phyloP scores from a whole-genome alignment of 2,329 filamentous ascomycete genomes.

The Coniochaeta sp. region DNA sequence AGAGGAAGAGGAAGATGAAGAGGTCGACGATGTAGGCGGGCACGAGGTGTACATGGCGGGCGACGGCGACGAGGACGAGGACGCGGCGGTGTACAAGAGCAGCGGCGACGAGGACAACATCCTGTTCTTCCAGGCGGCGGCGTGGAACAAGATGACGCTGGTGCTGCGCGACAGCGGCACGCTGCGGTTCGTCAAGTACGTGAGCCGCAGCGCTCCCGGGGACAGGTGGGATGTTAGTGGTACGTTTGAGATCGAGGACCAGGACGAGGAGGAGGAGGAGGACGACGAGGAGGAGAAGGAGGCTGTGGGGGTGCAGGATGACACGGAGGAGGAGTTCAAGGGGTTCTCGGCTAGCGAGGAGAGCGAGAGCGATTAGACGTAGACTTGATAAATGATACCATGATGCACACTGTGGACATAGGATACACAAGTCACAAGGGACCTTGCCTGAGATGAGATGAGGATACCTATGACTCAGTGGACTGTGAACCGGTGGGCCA shows the following conservation, averaged over 20 bases:
- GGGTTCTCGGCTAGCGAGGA: slow-evolving; percentile 43
- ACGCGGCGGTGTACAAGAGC: slow-evolving; percentile 80
- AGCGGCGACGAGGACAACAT: slow-evolving; percentile 68
- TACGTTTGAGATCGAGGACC: slow-evolving; percentile 63
- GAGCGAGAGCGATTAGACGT: slow-evolving; percentile 21
- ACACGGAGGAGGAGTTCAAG: slow-evolving; percentile 47
- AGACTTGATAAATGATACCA: too few relatives aligned
- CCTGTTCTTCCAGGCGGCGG: slow-evolving; percentile 53
- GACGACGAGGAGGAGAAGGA: too few relatives aligned
- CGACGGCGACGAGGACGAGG: slow-evolving; percentile 60
- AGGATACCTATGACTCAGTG: background rate
- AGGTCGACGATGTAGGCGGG: slow-evolving; percentile 57
- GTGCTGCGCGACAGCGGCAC: slow-evolving; percentile 82
- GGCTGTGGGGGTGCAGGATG: slow-evolving; percentile 25
- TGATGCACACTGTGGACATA: too few relatives aligned
- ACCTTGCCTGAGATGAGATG: too few relatives aligned
- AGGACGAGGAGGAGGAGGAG: slow-evolving; percentile 33
- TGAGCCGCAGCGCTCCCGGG: slow-evolving; percentile 72
- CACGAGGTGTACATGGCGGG: slow-evolving; percentile 93
- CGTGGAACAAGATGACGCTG: slow-evolving; percentile 88
- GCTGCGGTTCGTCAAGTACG: slow-evolving; percentile 93
- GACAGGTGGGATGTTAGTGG: slow-evolving; percentile 90
- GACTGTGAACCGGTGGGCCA: background rate
- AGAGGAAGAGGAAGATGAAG: slow-evolving; percentile 22
- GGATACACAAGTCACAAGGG: too few relatives aligned